phyloP scores from a whole-genome alignment of 805 yeast species.

The Candida parachauliodes region DNA sequence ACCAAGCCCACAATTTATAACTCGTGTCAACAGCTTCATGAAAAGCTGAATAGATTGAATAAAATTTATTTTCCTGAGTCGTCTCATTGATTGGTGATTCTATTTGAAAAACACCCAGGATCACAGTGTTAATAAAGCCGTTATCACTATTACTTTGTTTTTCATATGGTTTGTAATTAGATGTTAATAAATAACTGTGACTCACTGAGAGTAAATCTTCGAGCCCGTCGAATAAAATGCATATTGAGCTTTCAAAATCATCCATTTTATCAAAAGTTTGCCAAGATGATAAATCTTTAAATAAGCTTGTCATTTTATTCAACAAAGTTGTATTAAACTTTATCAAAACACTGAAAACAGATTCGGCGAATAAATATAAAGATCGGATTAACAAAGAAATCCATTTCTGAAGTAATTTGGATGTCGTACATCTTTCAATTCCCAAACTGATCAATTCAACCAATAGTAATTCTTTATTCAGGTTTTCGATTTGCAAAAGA shows the following conservation, averaged over 20 bases:
- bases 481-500: slow-evolving; percentile 28
- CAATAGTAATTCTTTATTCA: slow-evolving; percentile 26
- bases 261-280: slow-evolving; percentile 13
- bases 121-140: slow-evolving; percentile 63
- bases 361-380: slow-evolving; percentile 46
- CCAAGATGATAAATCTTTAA: slow-evolving; percentile 21
- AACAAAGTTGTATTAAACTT: slow-evolving; percentile 52
- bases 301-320: slow-evolving; percentile 31
- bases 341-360: slow-evolving; percentile 53
- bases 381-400: slow-evolving; percentile 49
- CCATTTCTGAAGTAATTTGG: slow-evolving; percentile 46
- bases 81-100: slow-evolving; percentile 57
- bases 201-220: slow-evolving; percentile 62
- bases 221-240: slow-evolving; percentile 52
- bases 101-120: slow-evolving; percentile 74
- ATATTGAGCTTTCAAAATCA: slow-evolving; percentile 42
- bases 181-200: slow-evolving; percentile 50
- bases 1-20: slow-evolving; percentile 68
- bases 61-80: slow-evolving; percentile 50
- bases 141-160: slow-evolving; percentile 20
- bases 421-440: slow-evolving; percentile 40
- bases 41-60: slow-evolving; percentile 59
- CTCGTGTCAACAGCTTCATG: slow-evolving; percentile 54
- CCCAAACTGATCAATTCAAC: slow-evolving; percentile 50
- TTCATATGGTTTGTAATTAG: slow-evolving; percentile 20